Percentiles rank a stretch among this genome's conserved stretches.
These are phyloP conservation scores for Eimeria brunetti DNA, from an alignment of 169 alveolate species.

Conservation along the genomic window DNA sequence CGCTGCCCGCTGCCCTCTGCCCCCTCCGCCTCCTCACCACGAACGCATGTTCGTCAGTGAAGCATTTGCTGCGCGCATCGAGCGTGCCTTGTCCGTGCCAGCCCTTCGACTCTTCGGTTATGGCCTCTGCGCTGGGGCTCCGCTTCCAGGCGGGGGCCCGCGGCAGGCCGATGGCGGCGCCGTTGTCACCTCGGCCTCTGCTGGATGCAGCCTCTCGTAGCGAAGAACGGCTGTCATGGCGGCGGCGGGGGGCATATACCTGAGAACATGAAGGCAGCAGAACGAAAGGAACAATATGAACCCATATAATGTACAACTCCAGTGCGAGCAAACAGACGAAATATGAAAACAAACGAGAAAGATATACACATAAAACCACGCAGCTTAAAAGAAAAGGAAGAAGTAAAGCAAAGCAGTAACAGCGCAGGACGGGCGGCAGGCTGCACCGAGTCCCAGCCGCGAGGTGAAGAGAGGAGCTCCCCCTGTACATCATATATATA, in stretches of 20 bases:
- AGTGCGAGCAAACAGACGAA: background rate
- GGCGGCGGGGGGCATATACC: conserved; percentile 51
- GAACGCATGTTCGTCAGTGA: conserved; percentile 76
- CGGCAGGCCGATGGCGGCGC: background rate
- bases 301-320: background rate
- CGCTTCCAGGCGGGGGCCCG: conserved; percentile 31
- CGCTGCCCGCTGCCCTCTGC: background rate
- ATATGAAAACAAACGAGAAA: background rate
- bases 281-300: background rate
- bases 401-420: too few relatives aligned
- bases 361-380: background rate
- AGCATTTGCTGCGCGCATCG: conserved; percentile 72
- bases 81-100: conserved; percentile 80
- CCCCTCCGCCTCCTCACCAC: conserved; percentile 45
- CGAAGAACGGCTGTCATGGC: background rate
- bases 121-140: conserved; percentile 63
- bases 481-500: too few relatives aligned
- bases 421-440: too few relatives aligned
- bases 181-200: background rate
- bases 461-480: too few relatives aligned
- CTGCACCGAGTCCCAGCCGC: too few relatives aligned
- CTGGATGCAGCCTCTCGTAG: background rate
- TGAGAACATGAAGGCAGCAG: background rate
- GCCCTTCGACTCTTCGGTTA: conserved; percentile 36
- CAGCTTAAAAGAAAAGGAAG: too few relatives aligned